Conservation (phyloP, 768 basidiomycete genomes). For the Rhizopogon roseolus region DNA sequence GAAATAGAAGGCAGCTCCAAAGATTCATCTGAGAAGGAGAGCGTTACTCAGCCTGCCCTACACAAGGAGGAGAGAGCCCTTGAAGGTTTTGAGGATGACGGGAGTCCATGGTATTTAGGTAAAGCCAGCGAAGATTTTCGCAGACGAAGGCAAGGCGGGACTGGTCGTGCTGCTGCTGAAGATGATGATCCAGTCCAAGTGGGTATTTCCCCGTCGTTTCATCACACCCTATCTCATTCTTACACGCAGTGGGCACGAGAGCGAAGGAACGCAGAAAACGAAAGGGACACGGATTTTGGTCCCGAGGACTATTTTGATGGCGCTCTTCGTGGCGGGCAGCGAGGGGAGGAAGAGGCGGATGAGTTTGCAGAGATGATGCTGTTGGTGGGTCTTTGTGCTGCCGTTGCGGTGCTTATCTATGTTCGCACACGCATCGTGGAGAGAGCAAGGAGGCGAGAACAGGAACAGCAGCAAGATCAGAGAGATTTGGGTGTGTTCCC, state of each 20-base stretch:
- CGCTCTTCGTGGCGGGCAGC: conserved; percentile 50
- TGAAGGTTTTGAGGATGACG: conserved; percentile 39
- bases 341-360: conserved; percentile 60
- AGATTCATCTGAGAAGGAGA: conserved; percentile 4
- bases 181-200: conserved; percentile 77
- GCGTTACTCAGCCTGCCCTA: conserved; percentile 1
- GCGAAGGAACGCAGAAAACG: conserved; percentile 64
- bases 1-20: conserved; percentile 20
- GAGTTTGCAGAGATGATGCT: conserved; percentile 80
- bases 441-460: conserved; percentile 62
- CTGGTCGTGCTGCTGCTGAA: conserved; percentile 31
- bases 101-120: conserved; percentile 76
- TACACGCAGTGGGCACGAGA: conserved; percentile 69
- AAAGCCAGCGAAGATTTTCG: conserved; percentile 79
- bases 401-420: conserved; percentile 73
- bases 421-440: conserved; percentile 76
- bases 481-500: conserved; percentile 52
- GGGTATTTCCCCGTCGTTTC: conserved; percentile 11
- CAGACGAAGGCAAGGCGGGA: conserved; percentile 42
- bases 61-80: conserved; percentile 18
- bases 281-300: conserved; percentile 69
- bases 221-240: conserved; percentile 1
- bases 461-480: conserved; percentile 34
- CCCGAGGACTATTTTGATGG: conserved; percentile 84
- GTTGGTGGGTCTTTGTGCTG: conserved; percentile 65